Conservation (phyloP, 1,284 basidiomycete genomes). For the Puccinia polysora region DNA sequence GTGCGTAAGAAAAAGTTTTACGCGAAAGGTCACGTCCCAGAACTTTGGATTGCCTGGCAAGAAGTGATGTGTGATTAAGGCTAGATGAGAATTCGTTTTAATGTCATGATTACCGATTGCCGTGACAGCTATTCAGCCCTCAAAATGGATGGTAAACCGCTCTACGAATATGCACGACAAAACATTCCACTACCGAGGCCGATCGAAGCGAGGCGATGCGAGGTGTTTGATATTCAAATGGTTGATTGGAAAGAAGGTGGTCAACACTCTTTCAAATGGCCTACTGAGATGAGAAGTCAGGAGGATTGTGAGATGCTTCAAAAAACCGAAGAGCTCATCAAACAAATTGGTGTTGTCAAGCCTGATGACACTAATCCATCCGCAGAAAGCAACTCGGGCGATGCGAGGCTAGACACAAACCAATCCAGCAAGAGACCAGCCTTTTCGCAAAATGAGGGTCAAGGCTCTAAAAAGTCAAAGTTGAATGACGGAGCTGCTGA, state of each 20-base stretch:
- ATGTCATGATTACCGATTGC: slow-evolving; percentile 25
- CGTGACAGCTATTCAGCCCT: slow-evolving; percentile 81
- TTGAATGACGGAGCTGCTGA: slow-evolving; percentile 37
- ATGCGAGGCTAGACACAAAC: too few species aligned
- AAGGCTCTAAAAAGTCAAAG: slow-evolving; percentile 54
- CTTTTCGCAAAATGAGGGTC: slow-evolving; percentile 1
- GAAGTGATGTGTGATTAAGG: background rate
- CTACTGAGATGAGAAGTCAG: slow-evolving; percentile 64
- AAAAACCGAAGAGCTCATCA: slow-evolving; percentile 58
- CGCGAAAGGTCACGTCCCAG: background rate
- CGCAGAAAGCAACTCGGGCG: slow-evolving; percentile 49
- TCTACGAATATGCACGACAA: slow-evolving; percentile 93
- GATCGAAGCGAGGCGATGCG: slow-evolving; percentile 79
- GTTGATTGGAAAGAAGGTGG: slow-evolving; percentile 53
- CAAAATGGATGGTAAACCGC: slow-evolving; percentile 93
- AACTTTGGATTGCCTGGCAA: background rate
- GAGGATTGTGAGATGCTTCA: slow-evolving; percentile 69
- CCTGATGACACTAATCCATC: slow-evolving; percentile 41
- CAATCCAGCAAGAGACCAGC: background rate
- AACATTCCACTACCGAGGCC: slow-evolving; percentile 84
- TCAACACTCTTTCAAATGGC: slow-evolving; percentile 58
- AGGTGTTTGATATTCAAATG: slow-evolving; percentile 72
- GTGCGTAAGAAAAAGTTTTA: slow-evolving; percentile 61
- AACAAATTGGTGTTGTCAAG: slow-evolving; percentile 48
- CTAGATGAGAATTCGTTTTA: slow-evolving; percentile 24